phyloP scores from a whole-genome alignment of 192 early-diverging fungal genomes.

The Glomus cerebriforme region DNA sequence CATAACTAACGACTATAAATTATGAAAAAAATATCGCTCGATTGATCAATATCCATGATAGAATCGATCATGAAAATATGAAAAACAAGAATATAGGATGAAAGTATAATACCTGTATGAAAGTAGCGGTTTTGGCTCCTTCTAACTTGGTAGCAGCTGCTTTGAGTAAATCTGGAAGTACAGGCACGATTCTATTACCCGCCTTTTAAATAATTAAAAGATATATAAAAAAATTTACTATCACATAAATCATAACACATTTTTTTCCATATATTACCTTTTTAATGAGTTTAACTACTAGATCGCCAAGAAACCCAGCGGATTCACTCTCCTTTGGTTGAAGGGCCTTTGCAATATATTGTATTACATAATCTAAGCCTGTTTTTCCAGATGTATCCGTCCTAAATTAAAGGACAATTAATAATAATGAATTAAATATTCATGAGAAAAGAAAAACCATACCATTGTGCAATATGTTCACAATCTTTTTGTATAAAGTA shows the following conservation, averaged over 20 bases:
- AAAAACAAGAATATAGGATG: constrained; percentile 4
- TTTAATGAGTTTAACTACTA: constrained; percentile 83
- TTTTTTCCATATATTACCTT: constrained; percentile 51
- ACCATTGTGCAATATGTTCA: constrained; percentile 77
- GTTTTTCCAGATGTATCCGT: constrained; percentile 49
- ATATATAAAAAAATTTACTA: constrained; percentile 15
- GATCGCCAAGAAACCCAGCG: constrained; percentile 82
- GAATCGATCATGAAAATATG: too few species aligned
- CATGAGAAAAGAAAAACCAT: not conserved
- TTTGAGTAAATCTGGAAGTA: constrained; percentile 77
- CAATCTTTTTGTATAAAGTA: constrained; percentile 79
- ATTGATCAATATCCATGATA: not conserved
- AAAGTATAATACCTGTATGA: constrained; percentile 66
- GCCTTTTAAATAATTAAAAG: constrained; percentile 36
- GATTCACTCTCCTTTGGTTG: constrained; percentile 77
- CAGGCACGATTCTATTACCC: constrained; percentile 60
- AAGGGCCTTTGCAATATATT: constrained; percentile 79
- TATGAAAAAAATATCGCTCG: not conserved
- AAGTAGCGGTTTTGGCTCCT: constrained; percentile 73
- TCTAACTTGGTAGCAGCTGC: constrained; percentile 74
- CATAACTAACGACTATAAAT: constrained; percentile 81
- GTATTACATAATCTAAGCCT: constrained; percentile 81
- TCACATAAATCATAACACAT: constrained; percentile 6
- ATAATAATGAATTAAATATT: not conserved
- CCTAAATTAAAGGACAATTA: constrained; percentile 28